Base-by-base conservation (phyloP, 2,329 filamentous ascomycete species). In the Penicillium sp. region DNA sequence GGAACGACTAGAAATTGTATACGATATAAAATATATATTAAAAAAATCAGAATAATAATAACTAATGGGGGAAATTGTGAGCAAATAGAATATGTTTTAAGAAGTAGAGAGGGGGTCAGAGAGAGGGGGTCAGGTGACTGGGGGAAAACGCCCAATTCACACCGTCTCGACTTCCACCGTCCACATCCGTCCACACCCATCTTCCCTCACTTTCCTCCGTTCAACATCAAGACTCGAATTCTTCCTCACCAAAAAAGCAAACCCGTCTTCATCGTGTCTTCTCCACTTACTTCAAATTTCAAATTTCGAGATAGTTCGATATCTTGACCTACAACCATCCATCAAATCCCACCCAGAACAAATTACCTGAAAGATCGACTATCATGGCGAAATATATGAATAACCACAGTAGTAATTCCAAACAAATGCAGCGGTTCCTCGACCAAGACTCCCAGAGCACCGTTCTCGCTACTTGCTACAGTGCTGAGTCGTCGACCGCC, bases 391-490 rank as follows among this genome's bases (percentile, higher is more conserved):
- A 68, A 60, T 69, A 82, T 82, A 86, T 83, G 84, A 90, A 83
- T 87, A 89, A 76, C 76, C 80, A 75, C 77, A 83, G 86, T 90
- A 89, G 83, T 86, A 90, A 87, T 84, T 70, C 69, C 73, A 74
- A 79, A 75, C 71, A 76, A 68, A 69, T 84, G 85, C 83, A 85
- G 85, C 81, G 82, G 78, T 79, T 79, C 80, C 54, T 64, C 38
- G 77, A 80, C 76, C 78, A 71, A 69, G 64, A 70, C 51, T 59
- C 70, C 43, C 82, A 83, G 70, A 81, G 86, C 81, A 89, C 89
- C 76, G 87, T 94, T 78, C 88, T 93, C 81, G 92, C 92, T 79
- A 92, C 88, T 76, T 95, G 91, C 84, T 97, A 96, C 81, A 81
- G 90, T 70, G 90, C 93, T 76, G 87, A 92, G 78, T 74, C 78